Base-by-base conservation (phyloP, 108 stramenopile genomes). In the Seminavis robusta region DNA sequence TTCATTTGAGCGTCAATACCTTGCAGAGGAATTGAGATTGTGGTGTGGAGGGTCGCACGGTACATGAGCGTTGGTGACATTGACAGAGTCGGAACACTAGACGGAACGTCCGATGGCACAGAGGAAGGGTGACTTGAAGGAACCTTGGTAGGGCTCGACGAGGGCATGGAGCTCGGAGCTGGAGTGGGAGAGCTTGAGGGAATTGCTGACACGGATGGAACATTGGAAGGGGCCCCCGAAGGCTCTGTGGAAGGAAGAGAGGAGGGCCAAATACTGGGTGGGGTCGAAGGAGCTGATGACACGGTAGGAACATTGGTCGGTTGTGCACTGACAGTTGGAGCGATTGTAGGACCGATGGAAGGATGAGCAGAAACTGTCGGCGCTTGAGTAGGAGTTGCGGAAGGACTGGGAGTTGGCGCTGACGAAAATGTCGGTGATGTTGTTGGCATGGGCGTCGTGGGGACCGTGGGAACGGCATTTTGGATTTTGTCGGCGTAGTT, bases 211-310 rank as follows among this genome's bases (percentile, higher is more conserved):
- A 15, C 9, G 42, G 5, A 6, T 6, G 5, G 42, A 43, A 43
- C 42, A 21, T 13, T 33, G 29, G 54, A 24, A 11, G 54, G 38
- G 10, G 24, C 24, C 19, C 21, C 37, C 13, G 27, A 29, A 3
- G 54, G 54, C 25, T 16, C 26, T 37, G 9, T 41, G 32, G 54
- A 25, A 17, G 54, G 54, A 56, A 25, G 21, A 9, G 19, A 21
- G 7, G 54, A 56, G 3, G 54, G 54, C 38, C n/a, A n/a, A 1
- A 11, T 3, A 21, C 33, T 40, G 4, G 54, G 54, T 25, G 36
- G 27, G 17, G 33, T 3, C 28, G 44, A 42, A 24, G 27, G 10
- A 24, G 57, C 42, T 46, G 43, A 31, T 11, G 25, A 5, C 43
- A 23, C 4, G 13, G 43, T 28, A 4, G 55, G 55, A n/a, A n/a